These are phyloP conservation scores for Marasmius oreades DNA, from an alignment of 1,284 basidiomycete species.

Conservation along the genomic window DNA sequence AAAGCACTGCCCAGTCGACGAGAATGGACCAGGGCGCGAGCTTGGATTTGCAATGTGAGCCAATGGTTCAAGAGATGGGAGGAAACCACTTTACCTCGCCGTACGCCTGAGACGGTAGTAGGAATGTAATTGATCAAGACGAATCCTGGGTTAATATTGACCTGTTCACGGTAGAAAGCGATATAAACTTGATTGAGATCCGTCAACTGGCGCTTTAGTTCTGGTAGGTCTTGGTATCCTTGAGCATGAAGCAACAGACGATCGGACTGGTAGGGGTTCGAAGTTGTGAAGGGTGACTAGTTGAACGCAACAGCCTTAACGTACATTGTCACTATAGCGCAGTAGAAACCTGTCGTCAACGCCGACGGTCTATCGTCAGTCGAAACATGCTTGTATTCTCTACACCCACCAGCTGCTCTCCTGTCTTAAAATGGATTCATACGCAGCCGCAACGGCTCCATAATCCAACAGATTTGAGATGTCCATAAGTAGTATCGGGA, in stretches of 20 bases:
- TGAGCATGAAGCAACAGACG: slow-evolving; percentile 34
- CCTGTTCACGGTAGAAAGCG: slow-evolving; percentile 39
- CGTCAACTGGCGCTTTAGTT: slow-evolving; percentile 37
- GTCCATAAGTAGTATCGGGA: slow-evolving; percentile 3
- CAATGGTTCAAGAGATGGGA: too few species aligned
- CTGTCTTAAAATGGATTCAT: slow-evolving; percentile 7
- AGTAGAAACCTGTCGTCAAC: slow-evolving; percentile 7
- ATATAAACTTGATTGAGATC: slow-evolving; percentile 34
- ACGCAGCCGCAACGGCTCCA: slow-evolving; percentile 7
- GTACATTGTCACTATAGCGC: slow-evolving; percentile 12
- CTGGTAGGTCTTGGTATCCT: slow-evolving; percentile 36
- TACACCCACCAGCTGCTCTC: slow-evolving; percentile 10
- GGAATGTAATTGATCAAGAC: slow-evolving; percentile 42
- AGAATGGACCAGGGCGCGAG: slow-evolving; percentile 41
- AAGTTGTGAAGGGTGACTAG: not conserved
- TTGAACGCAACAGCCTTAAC: not conserved
- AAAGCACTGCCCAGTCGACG: slow-evolving; percentile 39
- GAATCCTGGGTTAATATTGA: slow-evolving; percentile 29
- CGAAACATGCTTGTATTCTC: not conserved
- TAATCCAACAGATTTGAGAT: slow-evolving; percentile 8
- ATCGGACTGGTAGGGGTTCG: slow-evolving; percentile 22
- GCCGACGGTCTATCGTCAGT: too few species aligned
- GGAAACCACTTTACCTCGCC: slow-evolving; percentile 28
- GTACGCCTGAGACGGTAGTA: slow-evolving; percentile 33
- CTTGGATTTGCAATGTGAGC: slow-evolving; percentile 20